These are phyloP conservation scores for Eimeria necatrix DNA, from an alignment of 169 alveolate genomes.

Conservation along the genomic window DNA sequence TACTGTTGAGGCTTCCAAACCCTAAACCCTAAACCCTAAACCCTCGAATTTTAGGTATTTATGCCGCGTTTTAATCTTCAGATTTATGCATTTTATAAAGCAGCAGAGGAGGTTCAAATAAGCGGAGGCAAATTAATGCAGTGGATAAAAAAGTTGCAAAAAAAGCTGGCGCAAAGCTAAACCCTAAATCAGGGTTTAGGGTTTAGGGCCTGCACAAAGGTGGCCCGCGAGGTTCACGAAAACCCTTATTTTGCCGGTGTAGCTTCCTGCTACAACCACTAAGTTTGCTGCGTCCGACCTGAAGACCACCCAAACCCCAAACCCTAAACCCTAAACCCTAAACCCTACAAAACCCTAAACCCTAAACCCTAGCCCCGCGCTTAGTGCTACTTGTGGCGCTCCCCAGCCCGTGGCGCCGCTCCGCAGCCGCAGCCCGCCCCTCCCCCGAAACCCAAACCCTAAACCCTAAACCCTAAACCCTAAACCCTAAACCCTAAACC, in stretches of 20 bases:
- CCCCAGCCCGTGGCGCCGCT: too few species aligned
- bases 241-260: slow-evolving; percentile 53
- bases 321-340: not conserved
- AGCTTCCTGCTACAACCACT: slow-evolving; percentile 73
- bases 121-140: not conserved
- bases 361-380: too few species aligned
- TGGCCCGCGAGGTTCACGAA: slow-evolving; percentile 53
- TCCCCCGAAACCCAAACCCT: slow-evolving; percentile 30
- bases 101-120: not conserved
- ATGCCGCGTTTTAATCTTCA: not conserved
- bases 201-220: slow-evolving; percentile 10
- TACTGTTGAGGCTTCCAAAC: not conserved
- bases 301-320: not conserved
- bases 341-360: too few species aligned
- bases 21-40: slow-evolving; percentile 38
- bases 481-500: too few species aligned
- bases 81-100: not conserved
- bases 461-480: slow-evolving; percentile 44
- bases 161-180: not conserved
- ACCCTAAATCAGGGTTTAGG: slow-evolving; percentile 17
- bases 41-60: not conserved
- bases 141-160: not conserved
- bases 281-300: slow-evolving; percentile 49
- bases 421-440: too few species aligned
- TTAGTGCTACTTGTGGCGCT: too few species aligned